These are phyloP conservation scores for Nidula niveotomentosa DNA, from an alignment of 1,284 basidiomycete genomes.

Conservation along the genomic window DNA sequence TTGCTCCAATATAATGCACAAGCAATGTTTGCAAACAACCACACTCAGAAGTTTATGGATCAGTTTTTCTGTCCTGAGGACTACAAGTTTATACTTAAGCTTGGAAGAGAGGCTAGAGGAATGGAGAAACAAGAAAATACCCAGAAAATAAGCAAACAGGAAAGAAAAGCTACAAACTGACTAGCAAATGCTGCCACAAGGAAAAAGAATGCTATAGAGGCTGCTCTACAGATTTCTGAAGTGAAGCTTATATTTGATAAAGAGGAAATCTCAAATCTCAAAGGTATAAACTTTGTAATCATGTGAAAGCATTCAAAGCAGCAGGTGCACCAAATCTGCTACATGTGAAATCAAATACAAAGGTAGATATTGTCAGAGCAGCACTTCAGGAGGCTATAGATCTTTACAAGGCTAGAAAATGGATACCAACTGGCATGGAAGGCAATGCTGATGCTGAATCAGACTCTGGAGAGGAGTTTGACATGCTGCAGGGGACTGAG, in stretches of 20 bases:
- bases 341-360: neutral
- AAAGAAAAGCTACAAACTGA: neutral
- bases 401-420: neutral
- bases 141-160: neutral
- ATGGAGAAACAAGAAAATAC: neutral
- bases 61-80: slow-evolving; percentile 4
- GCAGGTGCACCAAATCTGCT: neutral
- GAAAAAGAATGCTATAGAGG: neutral
- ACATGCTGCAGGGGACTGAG: neutral
- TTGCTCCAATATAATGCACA: slow-evolving; percentile 15
- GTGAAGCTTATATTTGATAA: neutral
- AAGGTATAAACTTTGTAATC: neutral
- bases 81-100: slow-evolving; percentile 1
- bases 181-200: neutral
- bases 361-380: neutral
- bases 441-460: neutral
- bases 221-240: neutral
- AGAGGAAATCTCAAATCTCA: neutral
- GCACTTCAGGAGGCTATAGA: neutral
- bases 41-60: slow-evolving; percentile 19
- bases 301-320: neutral
- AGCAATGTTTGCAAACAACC: slow-evolving; percentile 16
- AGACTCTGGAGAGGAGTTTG: neutral
- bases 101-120: neutral
- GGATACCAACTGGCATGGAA: neutral